Evolutionary conservation across 1,284 basidiomycete species (phyloP).

Genomic region (Rhodotorula glutinis): DNA sequence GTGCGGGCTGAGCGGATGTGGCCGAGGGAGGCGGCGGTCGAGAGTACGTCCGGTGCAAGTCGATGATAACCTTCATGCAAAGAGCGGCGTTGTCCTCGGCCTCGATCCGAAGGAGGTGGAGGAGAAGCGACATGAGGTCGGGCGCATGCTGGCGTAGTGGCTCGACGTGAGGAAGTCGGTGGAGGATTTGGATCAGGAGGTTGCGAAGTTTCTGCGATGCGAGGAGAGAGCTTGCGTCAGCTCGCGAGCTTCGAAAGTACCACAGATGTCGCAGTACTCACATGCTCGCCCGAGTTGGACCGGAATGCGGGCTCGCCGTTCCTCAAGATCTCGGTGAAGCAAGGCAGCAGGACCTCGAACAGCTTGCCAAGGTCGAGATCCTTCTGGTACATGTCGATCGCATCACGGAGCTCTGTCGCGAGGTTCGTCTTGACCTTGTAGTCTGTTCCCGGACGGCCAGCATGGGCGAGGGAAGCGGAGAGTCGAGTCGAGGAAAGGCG

Average conservation of each 20-base stretch:
- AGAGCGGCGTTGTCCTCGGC: conserved; percentile 94
- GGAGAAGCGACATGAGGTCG: conserved; percentile 67
- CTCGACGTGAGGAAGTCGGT: conserved; percentile 82
- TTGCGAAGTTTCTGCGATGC: conserved; percentile 67
- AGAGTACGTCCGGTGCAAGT: conserved; percentile 56
- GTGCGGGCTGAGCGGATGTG: conserved; percentile 16
- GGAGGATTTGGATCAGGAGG: conserved; percentile 78
- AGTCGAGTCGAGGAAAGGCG: background rate
- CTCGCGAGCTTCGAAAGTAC: background rate
- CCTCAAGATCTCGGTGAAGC: conserved; percentile 72
- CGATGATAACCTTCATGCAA: conserved; percentile 89
- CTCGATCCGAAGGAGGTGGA: conserved; percentile 80
- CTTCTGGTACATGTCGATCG: conserved; percentile 70
- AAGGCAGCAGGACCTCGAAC: conserved; percentile 62
- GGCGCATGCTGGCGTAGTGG: conserved; percentile 67
- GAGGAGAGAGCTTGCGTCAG: no score
- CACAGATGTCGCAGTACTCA: conserved; percentile 37
- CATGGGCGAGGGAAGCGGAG: background rate
- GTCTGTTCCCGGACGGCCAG: conserved; percentile 15
- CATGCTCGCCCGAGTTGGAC: conserved; percentile 73
- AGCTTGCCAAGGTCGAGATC: conserved; percentile 73
- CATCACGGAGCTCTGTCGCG: conserved; percentile 78
- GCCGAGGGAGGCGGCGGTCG: conserved; percentile 29
- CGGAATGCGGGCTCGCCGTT: conserved; percentile 72
- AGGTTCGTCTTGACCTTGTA: conserved; percentile 57